Evolutionary conservation across 371 early-diverging fungal species (phyloP), one percentile per base, ranked within the genome.

Genomic region (Syncephalis fuscata): DNA sequence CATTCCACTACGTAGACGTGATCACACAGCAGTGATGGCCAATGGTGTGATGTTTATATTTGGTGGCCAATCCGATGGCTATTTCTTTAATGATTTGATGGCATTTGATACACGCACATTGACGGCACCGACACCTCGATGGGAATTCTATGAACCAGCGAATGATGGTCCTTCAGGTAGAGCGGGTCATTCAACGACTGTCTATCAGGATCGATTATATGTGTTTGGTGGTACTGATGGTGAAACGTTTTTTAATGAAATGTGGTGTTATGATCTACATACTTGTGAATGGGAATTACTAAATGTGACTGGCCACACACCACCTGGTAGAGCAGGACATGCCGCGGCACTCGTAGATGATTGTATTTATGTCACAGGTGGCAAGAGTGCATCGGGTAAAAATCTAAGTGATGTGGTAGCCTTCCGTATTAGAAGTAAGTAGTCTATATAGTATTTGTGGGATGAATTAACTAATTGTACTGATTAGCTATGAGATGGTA

Each of bases 221-320:
- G 67, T 78, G 73, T 75, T 82, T 56, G 84, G 85, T 47, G 86
- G 86, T 40, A 74, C 71, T 23, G 71, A 83, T 53, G 78, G 79
- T 47, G 67, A 73, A 19, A 60, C 56, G 43, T 68, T 75, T 48
- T 78, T 71, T 53, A 82, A 82, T 52, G 86, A 85, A 55, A 64
- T 83, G 56, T 85, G 85, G 86, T 61, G 65, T 14, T 80, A 70
- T 49, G 78, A 78, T 53, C 56, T 76, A 20, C 68, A 65, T 20
- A 57, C 60, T 3, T 58, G 70, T 36, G 50, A 52, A 23, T 85
- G 85, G 85, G 46, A 60, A 21, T 68, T 62, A 50, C 63, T 83
- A 3, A 63, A 68, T 9, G 76, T 76, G 2, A 70, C 67, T 19
- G 84, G 83, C 0, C 72, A 67, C 16, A 64, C 70, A 17, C 85